Evolutionary conservation across 371 early-diverging fungal genomes (phyloP), one percentile per base, ranked within the genome.

Genomic region (Cokeromyces recurvatus): DNA sequence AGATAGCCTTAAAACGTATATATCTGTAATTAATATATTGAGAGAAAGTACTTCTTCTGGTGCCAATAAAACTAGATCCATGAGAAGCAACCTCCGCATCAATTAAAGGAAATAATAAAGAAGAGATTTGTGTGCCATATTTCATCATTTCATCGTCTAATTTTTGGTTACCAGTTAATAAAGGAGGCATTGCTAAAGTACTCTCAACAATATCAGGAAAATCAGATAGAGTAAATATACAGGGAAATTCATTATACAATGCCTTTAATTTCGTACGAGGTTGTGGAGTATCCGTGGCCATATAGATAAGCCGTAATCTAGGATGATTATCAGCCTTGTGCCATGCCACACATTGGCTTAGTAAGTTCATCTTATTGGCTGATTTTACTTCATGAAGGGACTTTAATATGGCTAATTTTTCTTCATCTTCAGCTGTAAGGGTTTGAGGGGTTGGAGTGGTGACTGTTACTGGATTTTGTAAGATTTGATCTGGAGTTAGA

Each of bases 261-360:
- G 53, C 50, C 6, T 56, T 52, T 4, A 80, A 43, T 1, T 68
- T 50, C 0, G 49, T 32, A 20, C 81, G 73, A 20, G 81, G 81
- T 24, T 68, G 57, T 16, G 57, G 63, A 9, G 78, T 67, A 59
- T 80, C 81, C 0, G 81, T 80, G 4, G 81, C 77, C 71, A 80
- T 71, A 31, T 68, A 80, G 21, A 78, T 62, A 41, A 79, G 57
- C 0, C 64, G 71, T 21, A 63, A 43, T 35, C 57, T 48, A 4
- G 66, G 66, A 36, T 57, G 57, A 12, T 58, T 43, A 2, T 43
- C 31, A 16, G 49, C 20, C 17, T 17, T 39, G 17, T 50, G 44
- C 35, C 48, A 43, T 6, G 31, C 29, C 0, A 51, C 32, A 24
- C 61, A 60, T 31, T 51, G 47, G 17, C 34, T 51, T 9, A 55